Conservation (phyloP, 805 yeast species). For the Barnettozyma siamensis region DNA sequence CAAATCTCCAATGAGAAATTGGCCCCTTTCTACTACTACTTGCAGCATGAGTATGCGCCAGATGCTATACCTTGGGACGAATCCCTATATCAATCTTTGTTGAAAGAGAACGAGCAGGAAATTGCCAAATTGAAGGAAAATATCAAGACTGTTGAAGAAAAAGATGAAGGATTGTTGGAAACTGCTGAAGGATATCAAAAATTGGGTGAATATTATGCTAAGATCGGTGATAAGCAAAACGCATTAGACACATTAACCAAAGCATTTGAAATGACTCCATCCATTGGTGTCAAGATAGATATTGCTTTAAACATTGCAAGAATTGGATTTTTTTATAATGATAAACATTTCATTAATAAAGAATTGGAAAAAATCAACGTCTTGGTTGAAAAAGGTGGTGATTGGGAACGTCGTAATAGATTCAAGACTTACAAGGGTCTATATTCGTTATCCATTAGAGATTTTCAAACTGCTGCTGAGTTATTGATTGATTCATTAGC, state of each 20-base stretch:
- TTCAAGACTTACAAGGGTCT: constrained; percentile 89
- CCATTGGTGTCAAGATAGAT: constrained; percentile 89
- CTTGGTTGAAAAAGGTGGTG: constrained; percentile 94
- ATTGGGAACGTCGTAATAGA: constrained; percentile 97
- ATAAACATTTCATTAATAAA: constrained; percentile 60
- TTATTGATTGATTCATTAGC: constrained; percentile 86
- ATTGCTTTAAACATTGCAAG: constrained; percentile 75
- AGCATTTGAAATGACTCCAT: constrained; percentile 73
- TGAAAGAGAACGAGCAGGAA: constrained; percentile 47
- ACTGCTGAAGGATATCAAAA: constrained; percentile 68
- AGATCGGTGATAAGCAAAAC: constrained; percentile 72
- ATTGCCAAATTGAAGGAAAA: constrained; percentile 40
- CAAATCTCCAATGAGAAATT: constrained; percentile 55
- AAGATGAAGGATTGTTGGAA: constrained; percentile 82
- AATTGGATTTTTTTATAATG: constrained; percentile 85
- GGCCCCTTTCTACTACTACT: constrained; percentile 78
- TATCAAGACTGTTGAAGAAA: constrained; percentile 44
- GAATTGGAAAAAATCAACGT: constrained; percentile 67
- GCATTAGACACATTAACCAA: constrained; percentile 63
- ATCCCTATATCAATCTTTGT: constrained; percentile 43
- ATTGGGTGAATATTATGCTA: constrained; percentile 84
- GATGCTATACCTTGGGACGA: constrained; percentile 54
- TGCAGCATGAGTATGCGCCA: constrained; percentile 42
- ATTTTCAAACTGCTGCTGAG: constrained; percentile 79
- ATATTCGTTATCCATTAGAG: constrained; percentile 75